Base-by-base conservation (phyloP, 495 filamentous ascomycete species). In the Penicillium tannophilum region DNA sequence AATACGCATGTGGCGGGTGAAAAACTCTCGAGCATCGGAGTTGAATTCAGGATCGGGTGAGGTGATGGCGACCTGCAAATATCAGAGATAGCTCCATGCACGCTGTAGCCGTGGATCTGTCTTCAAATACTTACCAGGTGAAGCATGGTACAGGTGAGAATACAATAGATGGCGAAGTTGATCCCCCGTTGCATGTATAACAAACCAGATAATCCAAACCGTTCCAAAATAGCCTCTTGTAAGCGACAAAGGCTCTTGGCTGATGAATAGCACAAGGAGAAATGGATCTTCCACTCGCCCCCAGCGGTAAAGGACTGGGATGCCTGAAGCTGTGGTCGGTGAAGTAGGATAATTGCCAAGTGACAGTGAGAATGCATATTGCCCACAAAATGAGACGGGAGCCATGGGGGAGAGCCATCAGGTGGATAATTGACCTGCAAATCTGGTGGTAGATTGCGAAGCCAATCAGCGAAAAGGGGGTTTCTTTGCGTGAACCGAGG, bases 351-450 rank as follows among this genome's bases (percentile, higher is more conserved):
- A 36, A 93, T 83, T 33, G 84, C 88, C 31, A 98, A 77, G 61
- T 97, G 88, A 70, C 94, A 93, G 75, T 98, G 96, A 7, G 86
- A 91, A 71, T 98, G 94, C 70, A 97, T 82, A 63, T 97, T 96
- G 28, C 90, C 94, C 53, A 94, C 82, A 62, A 94, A 97, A 67
- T 96, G 90, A 19, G 91, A 94, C 6, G 90, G 86, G 46, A 97
- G 79, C 86, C 89, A 96, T 0, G 93, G 92, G 3, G 91, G 83
- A 4, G 88, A 89, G 36, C 90, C 89, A 67, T 96, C 89, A 1
- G 82, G 66, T 20, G 92, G 89, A 66, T 92, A 96, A 26, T 78
- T 83, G 41, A 98, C 76, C 62, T 91, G 84, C 64, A 98, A 70
- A 70, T 97, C 90, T 9, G 81, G 69, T 1, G 94, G 95, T 16